A percentile compares a stretch with the other conserved stretches of the same genome.
Evolutionary conservation across 768 basidiomycete species (phyloP).

Genomic region (Kwoniella sp.): DNA sequence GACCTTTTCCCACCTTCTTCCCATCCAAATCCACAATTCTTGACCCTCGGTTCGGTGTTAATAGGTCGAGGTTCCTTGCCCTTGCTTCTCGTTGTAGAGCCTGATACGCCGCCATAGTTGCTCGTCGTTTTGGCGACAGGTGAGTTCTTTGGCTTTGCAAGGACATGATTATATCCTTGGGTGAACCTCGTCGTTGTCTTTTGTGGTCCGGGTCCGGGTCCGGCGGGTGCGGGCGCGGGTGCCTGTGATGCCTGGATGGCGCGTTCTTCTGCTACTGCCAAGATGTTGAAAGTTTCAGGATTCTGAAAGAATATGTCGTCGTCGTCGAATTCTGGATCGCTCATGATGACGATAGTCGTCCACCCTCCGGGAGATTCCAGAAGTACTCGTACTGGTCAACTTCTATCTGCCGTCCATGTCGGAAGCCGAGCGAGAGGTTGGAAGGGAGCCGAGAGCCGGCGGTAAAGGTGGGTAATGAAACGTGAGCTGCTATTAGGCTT

Average conservation of each 20-base stretch:
- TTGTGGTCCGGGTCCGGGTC: background rate
- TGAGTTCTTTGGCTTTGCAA: slow-evolving; percentile 30
- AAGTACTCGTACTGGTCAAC: too few species aligned
- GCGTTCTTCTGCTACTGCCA: slow-evolving; percentile 32
- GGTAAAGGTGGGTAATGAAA: too few species aligned
- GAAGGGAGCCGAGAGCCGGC: too few species aligned
- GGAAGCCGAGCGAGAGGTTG: too few species aligned
- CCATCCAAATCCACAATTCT: slow-evolving; percentile 41
- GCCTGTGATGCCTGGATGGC: slow-evolving; percentile 32
- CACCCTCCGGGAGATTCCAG: too few species aligned
- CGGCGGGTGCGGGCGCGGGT: slow-evolving; percentile 3
- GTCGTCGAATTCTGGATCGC: slow-evolving; percentile 26
- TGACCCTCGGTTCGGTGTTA: slow-evolving; percentile 39
- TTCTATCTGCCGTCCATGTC: too few species aligned
- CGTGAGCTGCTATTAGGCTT: too few species aligned
- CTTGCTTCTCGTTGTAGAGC: slow-evolving; percentile 3
- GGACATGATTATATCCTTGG: slow-evolving; percentile 33
- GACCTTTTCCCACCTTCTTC: slow-evolving; percentile 42
- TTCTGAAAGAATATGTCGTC: slow-evolving; percentile 40
- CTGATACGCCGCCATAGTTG: background rate
- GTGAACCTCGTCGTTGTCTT: slow-evolving; percentile 3
- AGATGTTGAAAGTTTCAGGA: slow-evolving; percentile 24
- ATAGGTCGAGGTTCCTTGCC: slow-evolving; percentile 35
- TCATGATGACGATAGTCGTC: background rate
- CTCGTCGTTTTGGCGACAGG: background rate